These are phyloP conservation scores for Larix kaempferi DNA, from an alignment of 75 land plant genomes.

Conservation along the genomic window DNA sequence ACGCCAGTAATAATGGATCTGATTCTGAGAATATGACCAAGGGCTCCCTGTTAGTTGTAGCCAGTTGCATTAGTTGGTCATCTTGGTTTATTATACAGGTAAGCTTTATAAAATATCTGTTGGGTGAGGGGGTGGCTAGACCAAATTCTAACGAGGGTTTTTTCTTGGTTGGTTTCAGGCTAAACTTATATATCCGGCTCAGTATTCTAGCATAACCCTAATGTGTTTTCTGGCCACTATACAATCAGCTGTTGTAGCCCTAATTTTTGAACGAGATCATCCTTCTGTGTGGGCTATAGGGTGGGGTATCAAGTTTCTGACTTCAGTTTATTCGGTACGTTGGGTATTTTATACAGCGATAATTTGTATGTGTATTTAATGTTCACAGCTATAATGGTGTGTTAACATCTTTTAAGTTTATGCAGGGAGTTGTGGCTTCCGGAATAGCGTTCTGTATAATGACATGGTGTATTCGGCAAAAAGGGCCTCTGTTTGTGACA, in stretches of 20 bases:
- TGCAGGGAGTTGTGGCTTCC: constrained; percentile 73
- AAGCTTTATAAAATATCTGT: background rate
- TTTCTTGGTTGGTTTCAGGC: constrained; percentile 22
- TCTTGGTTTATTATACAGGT: constrained; percentile 81
- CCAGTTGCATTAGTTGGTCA: constrained; percentile 60
- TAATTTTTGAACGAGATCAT: constrained; percentile 25
- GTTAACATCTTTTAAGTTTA: background rate
- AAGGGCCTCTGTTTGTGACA: constrained; percentile 80
- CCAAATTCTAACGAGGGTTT: background rate
- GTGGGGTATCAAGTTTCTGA: constrained; percentile 22
- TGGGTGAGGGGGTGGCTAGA: background rate
- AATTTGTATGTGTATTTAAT: background rate
- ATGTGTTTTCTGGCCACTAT: constrained; percentile 58
- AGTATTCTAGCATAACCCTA: constrained; percentile 52
- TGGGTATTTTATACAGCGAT: background rate
- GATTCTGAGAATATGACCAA: constrained; percentile 9
- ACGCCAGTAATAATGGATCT: no score
- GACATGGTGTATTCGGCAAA: constrained; percentile 70
- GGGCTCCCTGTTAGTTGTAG: constrained; percentile 55
- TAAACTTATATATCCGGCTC: constrained; percentile 50
- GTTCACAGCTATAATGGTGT: no score
- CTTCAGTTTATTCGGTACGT: constrained; percentile 18
- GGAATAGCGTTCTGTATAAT: constrained; percentile 53
- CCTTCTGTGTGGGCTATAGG: constrained; percentile 40
- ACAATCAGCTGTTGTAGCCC: constrained; percentile 41